Evolutionary conservation across 2,329 filamentous ascomycete species (phyloP).

Genomic region (Venturia nashicola): DNA sequence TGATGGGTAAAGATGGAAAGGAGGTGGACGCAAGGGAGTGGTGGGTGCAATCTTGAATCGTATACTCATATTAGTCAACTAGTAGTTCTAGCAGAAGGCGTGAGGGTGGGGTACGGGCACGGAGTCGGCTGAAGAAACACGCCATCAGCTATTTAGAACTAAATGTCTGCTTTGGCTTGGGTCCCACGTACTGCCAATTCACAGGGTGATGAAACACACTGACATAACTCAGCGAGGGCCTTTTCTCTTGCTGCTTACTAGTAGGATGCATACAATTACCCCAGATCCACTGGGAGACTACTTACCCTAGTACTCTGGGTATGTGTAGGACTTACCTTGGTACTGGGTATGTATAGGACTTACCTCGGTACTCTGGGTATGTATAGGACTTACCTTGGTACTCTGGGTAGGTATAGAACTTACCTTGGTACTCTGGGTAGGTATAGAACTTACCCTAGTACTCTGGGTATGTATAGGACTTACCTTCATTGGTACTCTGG

Average conservation of each 20-base stretch:
- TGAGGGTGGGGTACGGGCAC: not conserved
- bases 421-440: too few species aligned
- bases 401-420: too few species aligned
- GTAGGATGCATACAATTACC: not conserved
- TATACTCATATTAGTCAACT: not conserved
- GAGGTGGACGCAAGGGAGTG: not conserved
- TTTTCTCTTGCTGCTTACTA: not conserved
- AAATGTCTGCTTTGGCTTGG: not conserved
- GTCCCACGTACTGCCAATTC: not conserved
- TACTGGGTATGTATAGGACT: too few species aligned
- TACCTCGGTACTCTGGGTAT: too few species aligned
- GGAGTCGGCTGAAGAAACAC: not conserved
- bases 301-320: too few species aligned
- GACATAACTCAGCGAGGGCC: not conserved
- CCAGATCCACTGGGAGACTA: not conserved
- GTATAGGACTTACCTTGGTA: too few species aligned
- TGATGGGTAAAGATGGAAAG: not conserved
- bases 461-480: too few species aligned
- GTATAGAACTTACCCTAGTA: too few species aligned
- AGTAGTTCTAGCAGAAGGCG: not conserved
- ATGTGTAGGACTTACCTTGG: too few species aligned
- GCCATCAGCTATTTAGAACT: too few species aligned
- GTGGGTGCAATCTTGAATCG: not conserved
- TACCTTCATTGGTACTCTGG: too few species aligned
- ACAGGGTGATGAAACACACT: not conserved